phyloP scores from a whole-genome alignment of 495 filamentous ascomycete species.

The Xylaria scruposa region DNA sequence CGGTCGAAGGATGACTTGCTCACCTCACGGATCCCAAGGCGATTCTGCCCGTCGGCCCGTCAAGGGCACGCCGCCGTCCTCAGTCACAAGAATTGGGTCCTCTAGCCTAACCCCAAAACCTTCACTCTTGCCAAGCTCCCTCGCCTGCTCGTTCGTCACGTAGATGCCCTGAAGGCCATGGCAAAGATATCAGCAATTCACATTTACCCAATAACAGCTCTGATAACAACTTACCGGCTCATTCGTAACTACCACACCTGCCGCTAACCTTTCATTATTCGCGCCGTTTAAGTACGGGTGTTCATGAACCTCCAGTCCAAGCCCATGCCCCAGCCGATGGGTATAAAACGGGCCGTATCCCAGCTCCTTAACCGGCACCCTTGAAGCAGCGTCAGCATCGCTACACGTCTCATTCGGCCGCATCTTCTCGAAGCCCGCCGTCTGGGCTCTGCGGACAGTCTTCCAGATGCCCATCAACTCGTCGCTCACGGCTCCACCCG shows the following conservation, averaged over 20 bases:
- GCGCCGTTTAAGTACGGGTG: slow-evolving; percentile 43
- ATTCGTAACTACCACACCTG: slow-evolving; percentile 38
- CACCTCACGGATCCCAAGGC: slow-evolving; percentile 26
- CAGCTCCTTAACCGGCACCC: slow-evolving; percentile 28
- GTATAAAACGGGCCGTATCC: slow-evolving; percentile 39
- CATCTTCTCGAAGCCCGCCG: slow-evolving; percentile 33
- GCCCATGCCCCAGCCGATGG: slow-evolving; percentile 39
- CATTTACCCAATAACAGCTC: not conserved
- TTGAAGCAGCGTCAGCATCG: slow-evolving; percentile 35
- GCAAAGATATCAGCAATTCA: not conserved
- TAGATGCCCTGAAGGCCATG: slow-evolving; percentile 36
- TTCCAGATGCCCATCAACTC: slow-evolving; percentile 38
- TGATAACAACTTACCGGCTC: slow-evolving; percentile 34
- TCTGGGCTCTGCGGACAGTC: slow-evolving; percentile 33
- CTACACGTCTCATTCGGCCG: slow-evolving; percentile 32
- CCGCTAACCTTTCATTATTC: slow-evolving; percentile 35
- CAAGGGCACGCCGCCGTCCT: slow-evolving; percentile 34
- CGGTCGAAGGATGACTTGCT: no score
- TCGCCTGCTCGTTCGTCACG: slow-evolving; percentile 37
- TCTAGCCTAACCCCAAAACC: slow-evolving; percentile 41
- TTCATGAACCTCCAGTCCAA: slow-evolving; percentile 41
- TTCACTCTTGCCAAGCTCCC: slow-evolving; percentile 24
- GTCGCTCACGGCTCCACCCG: slow-evolving; percentile 23
- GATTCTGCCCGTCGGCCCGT: slow-evolving; percentile 35
- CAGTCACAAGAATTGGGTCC: slow-evolving; percentile 37